Conservation (phyloP, 345 rosid species). For the Eucalyptus polybractea region DNA sequence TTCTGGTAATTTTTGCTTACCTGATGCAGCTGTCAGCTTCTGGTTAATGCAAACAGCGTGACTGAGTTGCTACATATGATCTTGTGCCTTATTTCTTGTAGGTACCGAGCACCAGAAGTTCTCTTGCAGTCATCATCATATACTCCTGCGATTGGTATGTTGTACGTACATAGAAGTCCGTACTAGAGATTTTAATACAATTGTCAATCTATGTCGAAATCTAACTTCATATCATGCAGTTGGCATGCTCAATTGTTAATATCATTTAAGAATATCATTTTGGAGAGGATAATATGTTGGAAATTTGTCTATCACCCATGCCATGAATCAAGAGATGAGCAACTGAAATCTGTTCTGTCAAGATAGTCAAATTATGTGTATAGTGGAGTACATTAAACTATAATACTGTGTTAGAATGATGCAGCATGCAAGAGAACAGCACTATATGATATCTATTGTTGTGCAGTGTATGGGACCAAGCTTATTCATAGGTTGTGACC, state of each 20-base stretch:
- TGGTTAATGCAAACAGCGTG: neutral
- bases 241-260: neutral
- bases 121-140: constrained; percentile 69
- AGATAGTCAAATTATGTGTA: neutral
- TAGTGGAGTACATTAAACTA: neutral
- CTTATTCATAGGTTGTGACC: neutral
- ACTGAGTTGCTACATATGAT: neutral
- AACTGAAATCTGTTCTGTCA: neutral
- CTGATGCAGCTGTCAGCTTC: neutral
- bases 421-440: neutral
- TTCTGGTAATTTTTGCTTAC: neutral
- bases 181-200: neutral
- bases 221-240: neutral
- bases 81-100: constrained; percentile 2
- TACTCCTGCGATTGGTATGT: constrained; percentile 84
- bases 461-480: neutral
- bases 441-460: neutral
- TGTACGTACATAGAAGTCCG: neutral
- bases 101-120: constrained; percentile 98
- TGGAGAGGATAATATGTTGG: neutral
- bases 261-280: neutral
- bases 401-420: neutral
- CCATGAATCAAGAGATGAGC: neutral
- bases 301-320: neutral
- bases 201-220: neutral